Percentiles rank a stretch among this genome's conserved stretches.
These are phyloP conservation scores for Cercospora sp. DNA, from an alignment of 2,329 filamentous ascomycete genomes.

Conservation along the genomic window DNA sequence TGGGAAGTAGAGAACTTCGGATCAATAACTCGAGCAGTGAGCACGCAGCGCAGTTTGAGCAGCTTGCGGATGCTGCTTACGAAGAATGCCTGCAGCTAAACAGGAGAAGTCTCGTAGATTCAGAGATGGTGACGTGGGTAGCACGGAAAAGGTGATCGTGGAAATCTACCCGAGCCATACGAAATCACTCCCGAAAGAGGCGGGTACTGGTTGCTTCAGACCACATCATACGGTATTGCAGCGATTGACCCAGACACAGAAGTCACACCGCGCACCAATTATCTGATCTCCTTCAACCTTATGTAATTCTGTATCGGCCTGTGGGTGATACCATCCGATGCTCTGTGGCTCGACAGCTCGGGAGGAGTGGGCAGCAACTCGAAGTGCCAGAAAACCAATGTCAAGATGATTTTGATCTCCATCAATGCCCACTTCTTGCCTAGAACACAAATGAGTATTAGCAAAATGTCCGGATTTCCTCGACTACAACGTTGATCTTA, in stretches of 20 bases:
- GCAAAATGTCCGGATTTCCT: conserved; percentile 8
- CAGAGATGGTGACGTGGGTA: conserved; percentile 2
- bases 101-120: background rate
- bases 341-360: conserved; percentile 28
- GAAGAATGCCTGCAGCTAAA: background rate
- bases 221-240: background rate
- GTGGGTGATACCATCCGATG: conserved; percentile 36
- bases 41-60: background rate
- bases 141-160: background rate
- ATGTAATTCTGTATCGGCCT: conserved; percentile 35
- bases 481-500: conserved; percentile 34
- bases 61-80: background rate
- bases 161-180: background rate
- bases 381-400: conserved; percentile 27
- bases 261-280: no score
- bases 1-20: background rate
- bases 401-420: conserved; percentile 12
- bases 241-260: background rate
- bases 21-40: background rate
- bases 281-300: conserved; percentile 9
- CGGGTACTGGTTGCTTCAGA: no score
- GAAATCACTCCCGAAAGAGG: background rate
- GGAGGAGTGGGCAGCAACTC: conserved; percentile 30
- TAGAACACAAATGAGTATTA: background rate
- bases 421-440: conserved; percentile 14